phyloP scores from a whole-genome alignment of 805 yeast genomes.

The Jamesozyma piceae region DNA sequence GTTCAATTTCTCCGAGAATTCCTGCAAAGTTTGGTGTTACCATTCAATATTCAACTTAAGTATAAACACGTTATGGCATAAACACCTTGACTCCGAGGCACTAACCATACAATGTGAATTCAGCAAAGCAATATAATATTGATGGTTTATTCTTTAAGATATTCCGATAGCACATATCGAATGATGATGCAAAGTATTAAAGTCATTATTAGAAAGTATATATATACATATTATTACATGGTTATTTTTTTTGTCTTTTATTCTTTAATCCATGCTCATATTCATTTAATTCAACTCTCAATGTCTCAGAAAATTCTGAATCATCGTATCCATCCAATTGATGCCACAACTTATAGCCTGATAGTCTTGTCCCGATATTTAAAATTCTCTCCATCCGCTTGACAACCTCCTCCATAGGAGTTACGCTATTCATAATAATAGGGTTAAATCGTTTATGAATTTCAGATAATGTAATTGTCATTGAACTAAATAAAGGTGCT shows the following conservation, averaged over 20 bases:
- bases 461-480: slow-evolving; percentile 56
- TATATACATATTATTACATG: background rate
- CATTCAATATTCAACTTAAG: slow-evolving; percentile 24
- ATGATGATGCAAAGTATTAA: background rate
- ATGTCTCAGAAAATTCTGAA: slow-evolving; percentile 52
- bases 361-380: slow-evolving; percentile 47
- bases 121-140: background rate
- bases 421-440: slow-evolving; percentile 57
- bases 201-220: background rate
- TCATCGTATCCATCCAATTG: slow-evolving; percentile 71
- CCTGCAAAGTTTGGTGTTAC: slow-evolving; percentile 26
- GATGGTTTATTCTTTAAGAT: too few relatives aligned
- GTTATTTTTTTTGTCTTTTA: slow-evolving; percentile 23
- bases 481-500: slow-evolving; percentile 41
- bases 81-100: background rate
- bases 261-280: slow-evolving; percentile 41
- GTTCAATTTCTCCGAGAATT: background rate
- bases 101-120: too few relatives aligned
- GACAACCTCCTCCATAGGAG: slow-evolving; percentile 46
- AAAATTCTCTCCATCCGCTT: slow-evolving; percentile 53
- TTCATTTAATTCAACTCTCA: slow-evolving; percentile 47
- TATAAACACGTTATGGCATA: too few relatives aligned
- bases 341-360: slow-evolving; percentile 69
- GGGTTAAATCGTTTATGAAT: slow-evolving; percentile 59
- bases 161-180: too few relatives aligned